Conservation (phyloP, 1,284 basidiomycete genomes). For the Entoloma clypeatum region DNA sequence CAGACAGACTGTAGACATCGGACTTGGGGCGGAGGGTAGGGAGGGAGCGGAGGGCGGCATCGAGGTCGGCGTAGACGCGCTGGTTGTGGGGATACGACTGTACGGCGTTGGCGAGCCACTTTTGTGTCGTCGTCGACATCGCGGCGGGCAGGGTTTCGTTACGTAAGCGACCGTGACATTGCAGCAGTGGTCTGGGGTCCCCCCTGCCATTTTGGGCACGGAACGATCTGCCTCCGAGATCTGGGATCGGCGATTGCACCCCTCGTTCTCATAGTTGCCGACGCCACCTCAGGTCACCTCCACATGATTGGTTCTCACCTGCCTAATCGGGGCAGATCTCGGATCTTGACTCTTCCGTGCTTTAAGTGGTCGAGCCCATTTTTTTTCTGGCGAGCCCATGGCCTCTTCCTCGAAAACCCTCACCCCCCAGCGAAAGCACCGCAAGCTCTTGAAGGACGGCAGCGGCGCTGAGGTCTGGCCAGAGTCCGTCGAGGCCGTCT, state of each 20-base stretch:
- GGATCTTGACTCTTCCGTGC: constrained; percentile 18
- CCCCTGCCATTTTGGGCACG: constrained; percentile 23
- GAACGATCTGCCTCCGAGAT: constrained; percentile 31
- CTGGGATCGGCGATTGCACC: constrained; percentile 6
- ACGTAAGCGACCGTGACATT: constrained; percentile 11
- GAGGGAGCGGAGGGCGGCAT: constrained; percentile 56
- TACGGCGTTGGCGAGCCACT: constrained; percentile 76
- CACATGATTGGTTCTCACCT: constrained; percentile 17
- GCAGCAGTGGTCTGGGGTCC: constrained; percentile 27
- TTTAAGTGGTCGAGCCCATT: constrained; percentile 11
- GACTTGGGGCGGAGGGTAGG: constrained; percentile 81
- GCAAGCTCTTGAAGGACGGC: constrained; percentile 79
- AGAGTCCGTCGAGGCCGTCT: constrained; percentile 65
- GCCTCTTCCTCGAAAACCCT: constrained; percentile 35
- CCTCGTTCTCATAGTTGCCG: constrained; percentile 16
- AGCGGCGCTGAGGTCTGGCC: constrained; percentile 75
- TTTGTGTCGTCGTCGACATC: constrained; percentile 35
- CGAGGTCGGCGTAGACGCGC: constrained; percentile 58
- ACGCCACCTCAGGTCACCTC: constrained; percentile 14
- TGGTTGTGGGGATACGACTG: constrained; percentile 60
- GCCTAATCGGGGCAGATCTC: constrained; percentile 21
- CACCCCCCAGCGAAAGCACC: constrained; percentile 75
- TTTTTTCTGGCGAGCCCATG: constrained; percentile 20
- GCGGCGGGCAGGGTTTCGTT: constrained; percentile 3
- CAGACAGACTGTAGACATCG: constrained; percentile 82